Base-by-base conservation (phyloP, 768 basidiomycete genomes). In the Phallus indusiatus region DNA sequence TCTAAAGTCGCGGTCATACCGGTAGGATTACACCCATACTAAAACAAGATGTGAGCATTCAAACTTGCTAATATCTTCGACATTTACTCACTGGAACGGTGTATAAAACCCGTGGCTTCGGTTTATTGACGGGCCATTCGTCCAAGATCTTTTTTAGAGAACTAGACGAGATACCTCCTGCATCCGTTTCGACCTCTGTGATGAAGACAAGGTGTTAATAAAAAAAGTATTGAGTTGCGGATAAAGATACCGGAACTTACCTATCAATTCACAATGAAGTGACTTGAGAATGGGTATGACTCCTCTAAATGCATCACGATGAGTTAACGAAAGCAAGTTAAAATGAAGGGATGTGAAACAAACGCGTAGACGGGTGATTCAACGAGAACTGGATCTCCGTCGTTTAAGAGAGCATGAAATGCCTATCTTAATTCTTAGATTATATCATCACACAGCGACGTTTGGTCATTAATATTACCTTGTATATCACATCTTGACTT, bases 21-120 rank as follows among this genome's bases (percentile, higher is more conserved):
- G 8, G 86, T 89, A 2, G 91, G 93, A 70, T 94, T 94, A 64
- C 85, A 86, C 35, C 92, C 93, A 65, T 86, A 87, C 85, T 88
- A 36, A 61, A 16, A 49, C 11, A 52, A 24, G 24, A 22, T 20
- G 24, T 57, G 17, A 57, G 22, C 46, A 12, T 56, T 33, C 2
- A 53, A 18, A 16, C 24, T 21, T 28, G 4, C n/a, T 17, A 21
- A 9, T 18, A 55, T 20, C 55, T 56, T 16, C 1, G 24, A 34
- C 21, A 12, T 36, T 46, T 16, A 68, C 81, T 21, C 70, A 88
- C 86, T 4, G 84, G 85, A 42, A 93, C 84, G 5, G 84, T 92
- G 72, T 94, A 95, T 46, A 95, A 73, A 0, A 85, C 74, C 70
- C 82, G 90, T 4, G 92, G 93, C 65, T 81, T 84, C 10, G 77